Evolutionary conservation across 331 rosid species (phyloP).

Genomic region (Acacia pycnantha): DNA sequence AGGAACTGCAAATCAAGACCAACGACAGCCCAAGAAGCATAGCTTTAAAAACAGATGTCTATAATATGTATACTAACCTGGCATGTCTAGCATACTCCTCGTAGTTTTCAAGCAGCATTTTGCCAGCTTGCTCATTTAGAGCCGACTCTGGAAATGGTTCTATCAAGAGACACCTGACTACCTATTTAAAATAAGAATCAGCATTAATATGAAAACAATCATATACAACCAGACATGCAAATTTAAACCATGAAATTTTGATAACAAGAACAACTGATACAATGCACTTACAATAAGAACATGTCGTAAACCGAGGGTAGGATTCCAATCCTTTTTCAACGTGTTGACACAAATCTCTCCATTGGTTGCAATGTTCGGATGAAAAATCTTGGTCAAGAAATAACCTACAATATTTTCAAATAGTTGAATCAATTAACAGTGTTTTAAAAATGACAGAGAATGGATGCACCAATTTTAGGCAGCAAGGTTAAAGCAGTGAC

Average conservation of each 20-base stretch:
- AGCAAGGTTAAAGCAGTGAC: neutral
- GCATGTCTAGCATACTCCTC: slow-evolving; percentile 98
- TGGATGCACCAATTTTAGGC: neutral
- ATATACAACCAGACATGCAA: neutral
- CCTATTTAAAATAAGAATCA: slow-evolving; percentile 49
- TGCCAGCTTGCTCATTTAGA: slow-evolving; percentile 94
- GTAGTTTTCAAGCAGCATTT: slow-evolving; percentile 87
- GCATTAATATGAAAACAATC: neutral
- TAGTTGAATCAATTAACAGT: neutral
- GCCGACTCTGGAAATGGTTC: slow-evolving; percentile 99
- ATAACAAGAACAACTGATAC: neutral
- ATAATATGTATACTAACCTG: slow-evolving; percentile 41
- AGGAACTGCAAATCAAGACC: neutral
- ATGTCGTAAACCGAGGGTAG: slow-evolving; percentile 89
- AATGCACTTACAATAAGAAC: slow-evolving; percentile 69
- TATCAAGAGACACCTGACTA: slow-evolving; percentile 92
- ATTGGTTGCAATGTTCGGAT: slow-evolving; percentile 81
- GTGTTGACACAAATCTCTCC: slow-evolving; percentile 99
- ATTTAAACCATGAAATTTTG: neutral
- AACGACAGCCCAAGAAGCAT: neutral
- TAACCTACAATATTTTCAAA: slow-evolving; percentile 53
- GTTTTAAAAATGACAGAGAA: neutral
- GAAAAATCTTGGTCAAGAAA: slow-evolving; percentile 89
- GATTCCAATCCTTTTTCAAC: slow-evolving; percentile 96
- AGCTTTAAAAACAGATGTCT: neutral